phyloP scores from a whole-genome alignment of 768 basidiomycete species.

The Asterophora lycoperdoides region DNA sequence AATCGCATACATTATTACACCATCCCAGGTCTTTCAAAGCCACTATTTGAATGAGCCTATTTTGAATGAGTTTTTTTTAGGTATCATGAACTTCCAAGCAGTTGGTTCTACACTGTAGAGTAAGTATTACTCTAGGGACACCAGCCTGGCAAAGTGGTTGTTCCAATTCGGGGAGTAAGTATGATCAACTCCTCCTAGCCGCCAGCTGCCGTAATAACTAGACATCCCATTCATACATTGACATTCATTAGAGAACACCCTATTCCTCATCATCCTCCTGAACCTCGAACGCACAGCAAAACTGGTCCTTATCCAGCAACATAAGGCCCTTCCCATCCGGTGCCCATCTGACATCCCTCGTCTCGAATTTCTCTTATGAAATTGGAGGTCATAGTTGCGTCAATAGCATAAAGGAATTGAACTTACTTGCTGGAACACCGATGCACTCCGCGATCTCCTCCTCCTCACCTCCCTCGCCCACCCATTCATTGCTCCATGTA shows the following conservation, averaged over 20 bases:
- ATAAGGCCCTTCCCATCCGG: slow-evolving; percentile 83
- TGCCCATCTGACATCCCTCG: slow-evolving; percentile 70
- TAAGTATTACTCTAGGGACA: too few species aligned
- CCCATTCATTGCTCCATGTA: slow-evolving; percentile 83
- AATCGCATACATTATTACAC: slow-evolving; percentile 66
- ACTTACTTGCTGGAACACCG: slow-evolving; percentile 82
- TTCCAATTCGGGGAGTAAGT: too few species aligned
- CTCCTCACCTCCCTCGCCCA: slow-evolving; percentile 48
- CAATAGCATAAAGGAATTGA: slow-evolving; percentile 6
- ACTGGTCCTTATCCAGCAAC: slow-evolving; percentile 70
- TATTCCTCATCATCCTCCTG: slow-evolving; percentile 33
- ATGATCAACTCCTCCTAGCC: too few species aligned
- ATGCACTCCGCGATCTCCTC: slow-evolving; percentile 90
- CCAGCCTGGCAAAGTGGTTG: too few species aligned
- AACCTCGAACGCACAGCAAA: slow-evolving; percentile 86
- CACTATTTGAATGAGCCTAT: too few species aligned
- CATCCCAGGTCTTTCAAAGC: slow-evolving; percentile 55
- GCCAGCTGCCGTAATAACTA: too few species aligned
- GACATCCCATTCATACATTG: background rate
- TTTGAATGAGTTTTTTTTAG: too few species aligned
- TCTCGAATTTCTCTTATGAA: slow-evolving; percentile 61
- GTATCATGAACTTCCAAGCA: too few species aligned
- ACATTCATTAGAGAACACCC: background rate
- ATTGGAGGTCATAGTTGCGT: slow-evolving; percentile 7
- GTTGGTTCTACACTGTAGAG: too few species aligned